phyloP scores from a whole-genome alignment of 805 yeast species.

The Candida railenensis region DNA sequence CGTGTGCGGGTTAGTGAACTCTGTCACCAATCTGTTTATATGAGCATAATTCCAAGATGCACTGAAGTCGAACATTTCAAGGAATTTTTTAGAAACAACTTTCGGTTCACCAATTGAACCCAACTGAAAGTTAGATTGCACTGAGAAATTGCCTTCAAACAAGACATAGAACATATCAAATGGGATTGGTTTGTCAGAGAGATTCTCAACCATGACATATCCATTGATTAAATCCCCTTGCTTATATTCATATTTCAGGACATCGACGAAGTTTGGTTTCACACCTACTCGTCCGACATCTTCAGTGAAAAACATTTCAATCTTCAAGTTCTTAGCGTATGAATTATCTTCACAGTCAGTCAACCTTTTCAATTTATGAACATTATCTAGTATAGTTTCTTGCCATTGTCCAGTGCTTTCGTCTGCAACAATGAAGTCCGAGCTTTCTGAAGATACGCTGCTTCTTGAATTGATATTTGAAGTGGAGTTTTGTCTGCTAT shows the following conservation, averaged over 20 bases:
- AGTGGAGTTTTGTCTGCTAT: not conserved
- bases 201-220: constrained; percentile 44
- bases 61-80: constrained; percentile 50
- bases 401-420: constrained; percentile 33
- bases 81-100: constrained; percentile 28
- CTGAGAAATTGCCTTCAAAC: constrained; percentile 49
- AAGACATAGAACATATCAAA: constrained; percentile 65
- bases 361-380: constrained; percentile 31
- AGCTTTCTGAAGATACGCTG: not conserved
- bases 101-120: constrained; percentile 9
- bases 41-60: constrained; percentile 49
- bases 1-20: constrained; percentile 11
- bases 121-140: constrained; percentile 7
- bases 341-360: constrained; percentile 24
- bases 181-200: constrained; percentile 38
- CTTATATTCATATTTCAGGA: constrained; percentile 47
- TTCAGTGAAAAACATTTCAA: constrained; percentile 31
- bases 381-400: constrained; percentile 38
- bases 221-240: constrained; percentile 72
- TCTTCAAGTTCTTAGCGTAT: constrained; percentile 23
- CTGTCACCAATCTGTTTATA: constrained; percentile 32
- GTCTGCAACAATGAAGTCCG: constrained; percentile 30
- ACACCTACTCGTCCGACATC: constrained; percentile 29
- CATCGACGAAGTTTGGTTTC: constrained; percentile 27
- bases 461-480: not conserved